Evolutionary conservation across 768 basidiomycete genomes (phyloP).

Genomic region (Lactarius vividus): DNA sequence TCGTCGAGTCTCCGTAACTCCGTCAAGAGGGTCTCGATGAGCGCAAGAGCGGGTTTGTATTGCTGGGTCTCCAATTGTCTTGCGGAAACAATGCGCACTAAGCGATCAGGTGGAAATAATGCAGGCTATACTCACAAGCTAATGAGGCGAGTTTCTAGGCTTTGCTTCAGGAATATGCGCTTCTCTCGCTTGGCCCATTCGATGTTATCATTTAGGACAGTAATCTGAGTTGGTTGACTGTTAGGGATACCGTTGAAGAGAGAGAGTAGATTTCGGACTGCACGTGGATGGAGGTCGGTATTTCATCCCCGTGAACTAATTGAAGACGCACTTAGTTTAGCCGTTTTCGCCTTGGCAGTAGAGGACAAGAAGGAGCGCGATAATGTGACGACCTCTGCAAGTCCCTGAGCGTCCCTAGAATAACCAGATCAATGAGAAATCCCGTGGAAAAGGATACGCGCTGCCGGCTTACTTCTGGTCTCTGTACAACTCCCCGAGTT

Average conservation of each 20-base stretch:
- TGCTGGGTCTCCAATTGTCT: constrained; percentile 75
- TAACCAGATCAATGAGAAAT: not conserved
- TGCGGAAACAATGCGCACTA: not conserved
- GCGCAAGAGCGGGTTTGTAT: constrained; percentile 71
- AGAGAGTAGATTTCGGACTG: constrained; percentile 92
- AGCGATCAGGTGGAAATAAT: not conserved
- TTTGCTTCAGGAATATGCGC: constrained; percentile 94
- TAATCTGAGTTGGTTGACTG: constrained; percentile 72
- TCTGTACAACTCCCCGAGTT: constrained; percentile 82
- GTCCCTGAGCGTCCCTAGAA: constrained; percentile 73
- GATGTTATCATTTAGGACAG: constrained; percentile 86
- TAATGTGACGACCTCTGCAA: constrained; percentile 82
- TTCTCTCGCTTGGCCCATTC: constrained; percentile 91
- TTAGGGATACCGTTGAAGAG: constrained; percentile 80
- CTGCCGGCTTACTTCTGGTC: constrained; percentile 66
- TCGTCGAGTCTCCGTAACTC: constrained; percentile 94
- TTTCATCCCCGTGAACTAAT: not conserved
- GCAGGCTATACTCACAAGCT: constrained; percentile 49
- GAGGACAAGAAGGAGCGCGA: constrained; percentile 84
- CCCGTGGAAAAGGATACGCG: not conserved
- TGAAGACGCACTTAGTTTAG: constrained; percentile 71
- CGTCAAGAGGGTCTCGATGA: constrained; percentile 84
- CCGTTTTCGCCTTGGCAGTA: constrained; percentile 97
- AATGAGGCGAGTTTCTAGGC: constrained; percentile 84
- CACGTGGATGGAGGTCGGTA: constrained; percentile 3